Conservation (phyloP, 441 rosid genomes). For the Erodium trifolium region DNA sequence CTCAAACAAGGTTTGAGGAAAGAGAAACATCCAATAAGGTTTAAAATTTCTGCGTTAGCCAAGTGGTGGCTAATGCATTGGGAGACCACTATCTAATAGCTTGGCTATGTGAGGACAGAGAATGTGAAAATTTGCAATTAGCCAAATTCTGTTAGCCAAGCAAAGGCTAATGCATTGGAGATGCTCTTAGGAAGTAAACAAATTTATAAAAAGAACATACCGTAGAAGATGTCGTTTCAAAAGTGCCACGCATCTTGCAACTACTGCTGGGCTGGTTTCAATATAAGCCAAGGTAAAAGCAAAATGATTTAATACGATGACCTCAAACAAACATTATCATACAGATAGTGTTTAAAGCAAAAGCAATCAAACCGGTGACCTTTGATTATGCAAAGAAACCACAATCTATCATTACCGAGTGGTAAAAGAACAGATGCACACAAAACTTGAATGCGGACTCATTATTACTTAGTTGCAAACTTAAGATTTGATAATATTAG, state of each 20-base stretch:
- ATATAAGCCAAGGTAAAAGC: conserved; percentile 26
- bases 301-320: conserved; percentile 10
- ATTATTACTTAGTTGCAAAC: background rate
- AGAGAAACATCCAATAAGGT: no score
- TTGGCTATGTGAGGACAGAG: no score
- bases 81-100: no score
- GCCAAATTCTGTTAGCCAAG: no score
- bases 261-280: conserved; percentile 90
- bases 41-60: no score
- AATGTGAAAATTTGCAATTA: no score
- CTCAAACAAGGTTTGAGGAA: no score
- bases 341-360: conserved; percentile 12
- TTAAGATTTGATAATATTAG: background rate
- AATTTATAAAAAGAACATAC: conserved; percentile 34
- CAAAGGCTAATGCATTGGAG: no score
- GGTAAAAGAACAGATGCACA: background rate
- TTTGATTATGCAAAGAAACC: background rate
- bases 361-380: background rate
- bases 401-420: background rate
- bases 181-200: conserved; percentile 12
- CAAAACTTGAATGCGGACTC: background rate
- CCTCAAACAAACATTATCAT: conserved; percentile 8
- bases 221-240: conserved; percentile 83
- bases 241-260: conserved; percentile 87
- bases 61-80: no score